These are phyloP conservation scores for Agroathelia rolfsii DNA, from an alignment of 1,284 basidiomycete genomes.

Conservation along the genomic window DNA sequence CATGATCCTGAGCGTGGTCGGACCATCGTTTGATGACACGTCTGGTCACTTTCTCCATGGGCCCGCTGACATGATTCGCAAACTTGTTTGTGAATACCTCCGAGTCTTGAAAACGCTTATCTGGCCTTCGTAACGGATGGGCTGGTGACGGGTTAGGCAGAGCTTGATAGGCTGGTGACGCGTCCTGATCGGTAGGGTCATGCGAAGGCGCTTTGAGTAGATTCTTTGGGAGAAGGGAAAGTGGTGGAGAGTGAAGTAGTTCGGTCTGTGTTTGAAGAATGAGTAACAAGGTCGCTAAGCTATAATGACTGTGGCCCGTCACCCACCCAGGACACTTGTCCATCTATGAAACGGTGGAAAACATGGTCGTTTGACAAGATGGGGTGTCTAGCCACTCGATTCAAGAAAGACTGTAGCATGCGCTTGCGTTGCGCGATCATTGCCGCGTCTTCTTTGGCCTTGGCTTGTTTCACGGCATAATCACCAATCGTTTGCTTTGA, in stretches of 20 bases:
- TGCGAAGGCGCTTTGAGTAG: conserved; percentile 92
- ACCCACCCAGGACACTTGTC: conserved; percentile 89
- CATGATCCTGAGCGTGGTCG: conserved; percentile 85
- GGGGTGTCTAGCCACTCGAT: conserved; percentile 81
- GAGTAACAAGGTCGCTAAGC: conserved; percentile 5
- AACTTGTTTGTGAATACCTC: conserved; percentile 97
- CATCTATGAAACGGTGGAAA: conserved; percentile 91
- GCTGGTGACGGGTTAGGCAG: conserved; percentile 84
- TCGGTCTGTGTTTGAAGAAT: conserved; percentile 50
- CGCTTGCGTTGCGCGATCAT: conserved; percentile 90
- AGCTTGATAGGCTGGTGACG: conserved; percentile 69
- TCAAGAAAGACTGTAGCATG: conserved; percentile 93
- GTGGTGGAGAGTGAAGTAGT: conserved; percentile 84
- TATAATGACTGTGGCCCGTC: conserved; percentile 13
- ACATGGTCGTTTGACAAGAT: conserved; percentile 92
- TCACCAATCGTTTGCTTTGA: conserved; percentile 94
- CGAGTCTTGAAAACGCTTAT: conserved; percentile 92
- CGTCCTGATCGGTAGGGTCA: conserved; percentile 78
- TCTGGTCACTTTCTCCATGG: conserved; percentile 94
- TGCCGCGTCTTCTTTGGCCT: conserved; percentile 92
- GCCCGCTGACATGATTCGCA: conserved; percentile 80
- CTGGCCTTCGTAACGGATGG: conserved; percentile 79
- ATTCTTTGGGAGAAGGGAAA: conserved; percentile 89
- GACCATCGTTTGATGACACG: conserved; percentile 90
- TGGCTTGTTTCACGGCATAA: conserved; percentile 94